A percentile compares a stretch with the other conserved stretches of the same genome.
These are phyloP conservation scores for Sclerotiophoma versabilis DNA, from an alignment of 2,329 filamentous ascomycete species.

Conservation along the genomic window DNA sequence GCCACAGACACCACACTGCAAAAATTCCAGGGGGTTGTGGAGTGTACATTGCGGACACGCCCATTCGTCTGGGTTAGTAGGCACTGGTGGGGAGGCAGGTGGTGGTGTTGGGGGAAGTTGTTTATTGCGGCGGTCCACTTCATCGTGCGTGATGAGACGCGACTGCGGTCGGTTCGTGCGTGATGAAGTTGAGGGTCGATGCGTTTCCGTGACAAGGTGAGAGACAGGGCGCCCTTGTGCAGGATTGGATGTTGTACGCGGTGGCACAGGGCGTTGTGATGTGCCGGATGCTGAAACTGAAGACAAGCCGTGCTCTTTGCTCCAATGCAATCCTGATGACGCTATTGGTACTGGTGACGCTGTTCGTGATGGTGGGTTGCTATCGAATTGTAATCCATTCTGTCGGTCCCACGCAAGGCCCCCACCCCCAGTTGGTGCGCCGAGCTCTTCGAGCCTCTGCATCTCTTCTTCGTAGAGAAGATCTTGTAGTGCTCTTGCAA, in stretches of 20 bases:
- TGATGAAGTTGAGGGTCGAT: constrained; percentile 18
- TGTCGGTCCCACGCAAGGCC: constrained; percentile 48
- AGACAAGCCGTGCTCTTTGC: constrained; percentile 46
- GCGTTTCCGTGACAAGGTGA: constrained; percentile 39
- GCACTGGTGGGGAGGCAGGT: constrained; percentile 31
- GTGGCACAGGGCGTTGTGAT: constrained; percentile 15
- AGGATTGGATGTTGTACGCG: constrained; percentile 24
- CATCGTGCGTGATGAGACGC: constrained; percentile 38
- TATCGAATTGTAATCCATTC: constrained; percentile 47
- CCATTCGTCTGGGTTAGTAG: constrained; percentile 57
- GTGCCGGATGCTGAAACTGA: constrained; percentile 18
- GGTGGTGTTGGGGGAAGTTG: constrained; percentile 41
- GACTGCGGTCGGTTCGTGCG: constrained; percentile 18
- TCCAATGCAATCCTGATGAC: constrained; percentile 32
- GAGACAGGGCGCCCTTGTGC: constrained; percentile 42
- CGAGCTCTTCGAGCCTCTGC: constrained; percentile 57
- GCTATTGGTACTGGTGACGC: constrained; percentile 53
- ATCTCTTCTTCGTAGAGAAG: constrained; percentile 80
- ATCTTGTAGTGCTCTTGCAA: constrained; percentile 85
- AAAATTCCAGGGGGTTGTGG: constrained; percentile 65
- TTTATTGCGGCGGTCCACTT: constrained; percentile 36
- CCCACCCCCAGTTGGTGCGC: constrained; percentile 46
- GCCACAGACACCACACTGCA: constrained; percentile 67
- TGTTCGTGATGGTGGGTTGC: constrained; percentile 55
- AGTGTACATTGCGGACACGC: constrained; percentile 68